These are phyloP conservation scores for Graphilbum fragrans DNA, from an alignment of 2,329 filamentous ascomycete species.

Conservation along the genomic window DNA sequence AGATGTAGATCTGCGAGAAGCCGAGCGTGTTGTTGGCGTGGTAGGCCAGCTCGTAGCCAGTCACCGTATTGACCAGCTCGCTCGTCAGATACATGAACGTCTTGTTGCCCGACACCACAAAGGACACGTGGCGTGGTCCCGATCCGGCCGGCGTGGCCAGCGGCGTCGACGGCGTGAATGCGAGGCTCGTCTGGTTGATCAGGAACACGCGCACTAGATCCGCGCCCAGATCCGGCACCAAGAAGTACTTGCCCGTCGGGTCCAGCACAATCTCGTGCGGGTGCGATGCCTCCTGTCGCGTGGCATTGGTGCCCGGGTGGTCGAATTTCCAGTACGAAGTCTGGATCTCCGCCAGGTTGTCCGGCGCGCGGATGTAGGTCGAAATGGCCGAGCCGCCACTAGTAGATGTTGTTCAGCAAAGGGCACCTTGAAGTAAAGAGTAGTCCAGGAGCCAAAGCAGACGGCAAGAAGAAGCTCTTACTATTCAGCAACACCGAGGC, in stretches of 20 bases:
- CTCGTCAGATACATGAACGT: slow-evolving; percentile 48
- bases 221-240: slow-evolving; percentile 54
- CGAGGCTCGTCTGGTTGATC: slow-evolving; percentile 34
- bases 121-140: slow-evolving; percentile 55
- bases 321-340: slow-evolving; percentile 26
- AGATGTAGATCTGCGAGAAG: slow-evolving; percentile 34
- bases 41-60: slow-evolving; percentile 45
- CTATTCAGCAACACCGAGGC: slow-evolving; percentile 33
- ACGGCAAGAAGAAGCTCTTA: slow-evolving; percentile 20
- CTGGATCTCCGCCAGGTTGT: slow-evolving; percentile 22
- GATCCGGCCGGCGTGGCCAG: slow-evolving; percentile 35
- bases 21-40: slow-evolving; percentile 23
- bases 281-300: slow-evolving; percentile 45
- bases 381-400: slow-evolving; percentile 28
- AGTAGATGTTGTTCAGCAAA: background rate
- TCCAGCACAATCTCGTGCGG: slow-evolving; percentile 55
- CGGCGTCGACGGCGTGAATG: slow-evolving; percentile 25
- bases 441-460: too few species aligned
- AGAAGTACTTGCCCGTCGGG: slow-evolving; percentile 48
- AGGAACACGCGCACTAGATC: slow-evolving; percentile 48
- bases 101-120: slow-evolving; percentile 29
- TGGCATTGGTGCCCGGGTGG: slow-evolving; percentile 23
- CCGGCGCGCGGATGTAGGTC: slow-evolving; percentile 28
- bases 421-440: background rate
- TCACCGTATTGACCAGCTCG: slow-evolving; percentile 47